Conservation (phyloP, 441 rosid species). For the Lepidium campestre region DNA sequence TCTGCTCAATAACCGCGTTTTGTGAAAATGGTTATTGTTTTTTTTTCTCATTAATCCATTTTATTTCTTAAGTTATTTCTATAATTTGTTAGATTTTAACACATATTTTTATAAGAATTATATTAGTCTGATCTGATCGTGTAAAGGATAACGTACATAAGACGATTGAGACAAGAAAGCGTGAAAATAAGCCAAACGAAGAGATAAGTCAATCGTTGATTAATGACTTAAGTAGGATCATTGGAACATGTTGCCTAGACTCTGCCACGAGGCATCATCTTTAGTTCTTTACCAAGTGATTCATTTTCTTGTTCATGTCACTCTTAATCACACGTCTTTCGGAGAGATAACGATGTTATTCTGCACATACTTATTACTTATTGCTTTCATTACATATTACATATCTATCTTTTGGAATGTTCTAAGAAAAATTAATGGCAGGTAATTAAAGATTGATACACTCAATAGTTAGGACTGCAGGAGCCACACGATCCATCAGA, state of each 20-base stretch:
- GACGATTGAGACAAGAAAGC: not conserved
- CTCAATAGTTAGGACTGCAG: not conserved
- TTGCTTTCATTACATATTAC: not conserved
- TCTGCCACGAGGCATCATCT: constrained; percentile 13
- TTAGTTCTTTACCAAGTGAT: constrained; percentile 17
- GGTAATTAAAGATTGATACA: not conserved
- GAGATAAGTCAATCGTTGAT: not conserved
- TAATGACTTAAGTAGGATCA: not conserved
- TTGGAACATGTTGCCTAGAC: not conserved
- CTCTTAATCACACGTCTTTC: constrained; percentile 11
- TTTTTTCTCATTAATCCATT: not conserved
- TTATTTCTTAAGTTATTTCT: not conserved
- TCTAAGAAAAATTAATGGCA: not conserved
- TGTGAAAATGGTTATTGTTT: not conserved
- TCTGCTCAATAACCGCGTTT: constrained; percentile 1
- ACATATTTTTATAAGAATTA: not conserved
- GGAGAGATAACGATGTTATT: not conserved
- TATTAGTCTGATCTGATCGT: not conserved
- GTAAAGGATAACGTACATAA: not conserved
- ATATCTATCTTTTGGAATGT: not conserved
- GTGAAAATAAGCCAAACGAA: not conserved
- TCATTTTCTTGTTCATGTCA: not conserved
- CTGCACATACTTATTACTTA: not conserved
- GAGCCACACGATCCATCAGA: not conserved
- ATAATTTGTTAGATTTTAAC: not conserved